A percentile compares a stretch with the other conserved stretches of the same genome.
phyloP scores from a whole-genome alignment of 768 basidiomycete genomes.

The Kwoniella newhampshirensis region DNA sequence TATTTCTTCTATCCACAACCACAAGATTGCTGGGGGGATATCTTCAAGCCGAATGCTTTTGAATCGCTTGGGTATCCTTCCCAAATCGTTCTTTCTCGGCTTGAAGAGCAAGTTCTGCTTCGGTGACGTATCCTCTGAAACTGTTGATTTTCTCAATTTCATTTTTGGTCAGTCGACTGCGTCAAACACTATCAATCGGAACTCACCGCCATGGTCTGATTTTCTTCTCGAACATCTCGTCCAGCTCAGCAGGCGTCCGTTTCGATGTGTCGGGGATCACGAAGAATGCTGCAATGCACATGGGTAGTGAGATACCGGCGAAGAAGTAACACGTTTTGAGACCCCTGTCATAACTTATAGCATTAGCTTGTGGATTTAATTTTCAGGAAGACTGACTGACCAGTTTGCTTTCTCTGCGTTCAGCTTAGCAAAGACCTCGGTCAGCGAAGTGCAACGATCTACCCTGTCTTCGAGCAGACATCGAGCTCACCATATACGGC shows the following conservation, averaged over 20 bases:
- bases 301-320: conserved; percentile 26
- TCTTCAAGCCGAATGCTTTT: no score
- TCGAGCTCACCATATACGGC: conserved; percentile 32
- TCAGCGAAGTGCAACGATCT: background rate
- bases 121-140: background rate
- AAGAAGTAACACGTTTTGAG: conserved; percentile 44
- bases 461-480: background rate
- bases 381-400: conserved; percentile 15
- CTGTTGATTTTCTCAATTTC: no score
- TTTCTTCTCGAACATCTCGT: conserved; percentile 42
- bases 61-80: background rate
- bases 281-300: conserved; percentile 34
- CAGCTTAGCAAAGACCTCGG: conserved; percentile 12
- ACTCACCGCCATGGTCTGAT: conserved; percentile 38
- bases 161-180: no score
- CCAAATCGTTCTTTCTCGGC: background rate
- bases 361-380: background rate
- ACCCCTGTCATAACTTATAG: conserved; percentile 4
- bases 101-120: background rate
- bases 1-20: no score
- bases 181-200: no score
- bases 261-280: conserved; percentile 40
- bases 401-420: conserved; percentile 38
- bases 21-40: no score
- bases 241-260: conserved; percentile 36